Base-by-base conservation (phyloP, 495 filamentous ascomycete genomes). In the Peziza echinospora region DNA sequence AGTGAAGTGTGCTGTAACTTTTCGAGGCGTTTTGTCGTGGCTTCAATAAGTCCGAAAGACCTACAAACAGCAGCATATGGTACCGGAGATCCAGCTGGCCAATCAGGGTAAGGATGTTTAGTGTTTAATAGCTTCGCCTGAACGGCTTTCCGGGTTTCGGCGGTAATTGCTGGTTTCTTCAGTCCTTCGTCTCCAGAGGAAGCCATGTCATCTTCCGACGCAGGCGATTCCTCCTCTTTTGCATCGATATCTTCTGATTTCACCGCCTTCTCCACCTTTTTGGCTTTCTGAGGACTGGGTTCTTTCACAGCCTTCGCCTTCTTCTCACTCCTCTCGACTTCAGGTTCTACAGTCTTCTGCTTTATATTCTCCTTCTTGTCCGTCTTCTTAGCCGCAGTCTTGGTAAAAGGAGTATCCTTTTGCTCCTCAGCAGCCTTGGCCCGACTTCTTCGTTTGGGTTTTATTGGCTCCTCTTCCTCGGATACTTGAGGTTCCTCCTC, bases 51-150 rank as follows among this genome's bases (percentile, higher is more conserved):
- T 13, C 84, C 92, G 59, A 97, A 96, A 0, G 89, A 94, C 5
- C 75, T 84, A 58, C 89, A 94, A 21, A 97, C 70, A 26, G 91
- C 89, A 23, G 86, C 91, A 53, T 96, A 97, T 9, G 89, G 89
- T 0, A 93, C 83, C 23, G 86, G 82, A 37, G 81, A 73, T 25
- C 84, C 85, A 17, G 78, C 62, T 57, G 82, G 77, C 89, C 89
- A 97, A 61, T 97, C 87, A 5, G 85, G 84, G 63, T 86, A 96
- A 40, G 82, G 80, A 60, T 92, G 82, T 23, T 65, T 65, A 45
- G 64, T 70, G 19, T 67, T 71, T 41, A 71, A 68, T 25, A 94
- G 62, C 4, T 76, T 79, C 2, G 76, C 75, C 54, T 94, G 87
- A n/a, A 89, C 71, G 53, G 82, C 82, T 55, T 87, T 73, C 24